These are phyloP conservation scores for Suillus tomentosus DNA, from an alignment of 768 basidiomycete genomes.

Conservation along the genomic window DNA sequence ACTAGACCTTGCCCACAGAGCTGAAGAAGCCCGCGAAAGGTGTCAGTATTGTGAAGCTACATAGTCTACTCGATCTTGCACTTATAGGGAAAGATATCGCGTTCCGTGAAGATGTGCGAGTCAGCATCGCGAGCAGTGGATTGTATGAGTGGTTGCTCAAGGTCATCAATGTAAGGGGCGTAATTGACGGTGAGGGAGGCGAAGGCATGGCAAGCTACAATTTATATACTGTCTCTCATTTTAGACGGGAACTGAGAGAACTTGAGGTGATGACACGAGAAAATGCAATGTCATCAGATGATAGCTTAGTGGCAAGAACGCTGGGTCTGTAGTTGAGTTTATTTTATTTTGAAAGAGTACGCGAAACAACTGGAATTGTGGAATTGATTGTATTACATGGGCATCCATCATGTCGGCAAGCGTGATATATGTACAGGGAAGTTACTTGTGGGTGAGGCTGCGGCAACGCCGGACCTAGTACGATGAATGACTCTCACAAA, in stretches of 20 bases:
- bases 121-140: conserved; percentile 79
- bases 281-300: too few species aligned
- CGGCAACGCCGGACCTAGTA: neutral
- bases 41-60: conserved; percentile 87
- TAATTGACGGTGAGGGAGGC: conserved; percentile 60
- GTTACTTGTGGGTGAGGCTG: neutral
- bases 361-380: too few species aligned
- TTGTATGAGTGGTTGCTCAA: conserved; percentile 93
- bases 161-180: conserved; percentile 83
- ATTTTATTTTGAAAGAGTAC: too few species aligned
- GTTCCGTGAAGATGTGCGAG: conserved; percentile 90
- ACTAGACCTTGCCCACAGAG: conserved; percentile 84
- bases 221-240: neutral
- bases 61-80: conserved; percentile 89
- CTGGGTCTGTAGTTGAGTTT: too few species aligned
- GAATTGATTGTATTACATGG: neutral
- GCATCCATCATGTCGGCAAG: neutral
- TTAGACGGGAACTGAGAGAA: too few species aligned
- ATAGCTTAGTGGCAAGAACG: too few species aligned
- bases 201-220: conserved; percentile 36
- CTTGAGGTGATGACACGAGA: too few species aligned
- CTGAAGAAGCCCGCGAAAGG: conserved; percentile 82
- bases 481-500: neutral
- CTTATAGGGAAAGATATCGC: conserved; percentile 72
- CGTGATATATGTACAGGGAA: neutral